Percentiles rank a stretch among this genome's conserved stretches.
phyloP scores from a whole-genome alignment of 176 grass and related monocot species.

The Guadua angustifolia region DNA sequence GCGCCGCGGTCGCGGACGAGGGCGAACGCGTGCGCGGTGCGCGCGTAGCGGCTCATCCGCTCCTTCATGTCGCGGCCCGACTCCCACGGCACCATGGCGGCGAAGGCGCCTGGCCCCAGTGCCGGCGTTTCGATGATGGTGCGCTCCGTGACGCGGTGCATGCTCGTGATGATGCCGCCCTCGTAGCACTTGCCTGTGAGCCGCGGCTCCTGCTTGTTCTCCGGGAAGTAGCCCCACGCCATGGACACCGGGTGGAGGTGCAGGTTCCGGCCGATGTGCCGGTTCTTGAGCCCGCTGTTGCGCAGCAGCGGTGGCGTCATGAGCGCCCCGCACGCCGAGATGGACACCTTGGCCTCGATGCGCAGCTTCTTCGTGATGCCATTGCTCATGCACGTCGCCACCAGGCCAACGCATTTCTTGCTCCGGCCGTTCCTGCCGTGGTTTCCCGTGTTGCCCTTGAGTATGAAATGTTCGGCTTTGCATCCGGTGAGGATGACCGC shows the following conservation, averaged over 20 bases:
- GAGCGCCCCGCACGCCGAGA: slow-evolving; percentile 74
- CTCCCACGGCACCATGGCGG: slow-evolving; percentile 64
- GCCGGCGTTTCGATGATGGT: slow-evolving; percentile 79
- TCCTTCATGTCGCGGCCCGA: slow-evolving; percentile 79
- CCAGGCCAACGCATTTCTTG: slow-evolving; percentile 68
- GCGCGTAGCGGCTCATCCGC: slow-evolving; percentile 63
- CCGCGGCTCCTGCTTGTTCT: slow-evolving; percentile 26
- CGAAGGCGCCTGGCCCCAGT: slow-evolving; percentile 59
- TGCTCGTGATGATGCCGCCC: slow-evolving; percentile 88
- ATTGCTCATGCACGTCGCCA: slow-evolving; percentile 44
- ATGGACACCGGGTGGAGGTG: slow-evolving; percentile 81
- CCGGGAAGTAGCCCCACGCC: slow-evolving; percentile 96
- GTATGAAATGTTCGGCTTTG: slow-evolving; percentile 72
- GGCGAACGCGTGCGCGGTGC: slow-evolving; percentile 72
- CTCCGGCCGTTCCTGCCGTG: slow-evolving; percentile 7
- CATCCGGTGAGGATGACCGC: slow-evolving; percentile 73
- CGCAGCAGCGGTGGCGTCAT: slow-evolving; percentile 67
- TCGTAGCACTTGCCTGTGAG: slow-evolving; percentile 64
- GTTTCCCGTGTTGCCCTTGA: slow-evolving; percentile 15
- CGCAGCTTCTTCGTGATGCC: slow-evolving; percentile 59
- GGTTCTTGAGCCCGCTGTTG: slow-evolving; percentile 64
- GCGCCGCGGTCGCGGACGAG: slow-evolving; percentile 73
- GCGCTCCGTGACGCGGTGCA: slow-evolving; percentile 67
- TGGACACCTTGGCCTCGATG: slow-evolving; percentile 67
- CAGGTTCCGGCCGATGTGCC: slow-evolving; percentile 83